Conservation (phyloP, 2,329 filamentous ascomycete genomes). For the Cladosporium cucumerinum region DNA sequence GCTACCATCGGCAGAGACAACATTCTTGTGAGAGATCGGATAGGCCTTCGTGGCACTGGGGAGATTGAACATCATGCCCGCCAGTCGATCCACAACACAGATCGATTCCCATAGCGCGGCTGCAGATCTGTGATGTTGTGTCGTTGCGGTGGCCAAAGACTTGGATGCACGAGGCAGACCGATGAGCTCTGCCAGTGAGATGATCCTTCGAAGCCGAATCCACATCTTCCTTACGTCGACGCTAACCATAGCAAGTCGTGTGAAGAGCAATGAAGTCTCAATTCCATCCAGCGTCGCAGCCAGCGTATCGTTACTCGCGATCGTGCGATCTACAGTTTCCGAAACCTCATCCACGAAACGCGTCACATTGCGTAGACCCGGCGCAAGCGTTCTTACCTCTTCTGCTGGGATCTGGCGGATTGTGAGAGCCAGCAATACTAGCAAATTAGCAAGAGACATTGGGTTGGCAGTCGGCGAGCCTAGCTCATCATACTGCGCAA, state of each 20-base stretch:
- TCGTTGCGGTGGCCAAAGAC: neutral
- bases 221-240: conserved; percentile 38
- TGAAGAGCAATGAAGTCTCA: conserved; percentile 34
- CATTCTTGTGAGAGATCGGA: conserved; percentile 5
- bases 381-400: neutral
- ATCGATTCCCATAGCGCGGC: conserved; percentile 35
- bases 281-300: conserved; percentile 34
- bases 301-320: conserved; percentile 33
- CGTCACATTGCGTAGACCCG: conserved; percentile 11
- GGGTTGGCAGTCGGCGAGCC: conserved; percentile 24
- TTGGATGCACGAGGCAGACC: conserved; percentile 23
- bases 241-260: conserved; percentile 35
- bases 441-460: conserved; percentile 28
- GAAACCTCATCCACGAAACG: conserved; percentile 27
- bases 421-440: conserved; percentile 32
- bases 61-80: conserved; percentile 21
- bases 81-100: conserved; percentile 34
- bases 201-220: conserved; percentile 37
- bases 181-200: conserved; percentile 40
- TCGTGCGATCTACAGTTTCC: conserved; percentile 28
- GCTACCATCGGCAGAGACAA: conserved; percentile 1
- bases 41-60: conserved; percentile 14
- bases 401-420: conserved; percentile 24
- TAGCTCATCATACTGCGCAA: conserved; percentile 29
- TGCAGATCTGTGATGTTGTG: conserved; percentile 17